Conservation (phyloP, 208 protist genomes). For the Phytomonas francai region DNA sequence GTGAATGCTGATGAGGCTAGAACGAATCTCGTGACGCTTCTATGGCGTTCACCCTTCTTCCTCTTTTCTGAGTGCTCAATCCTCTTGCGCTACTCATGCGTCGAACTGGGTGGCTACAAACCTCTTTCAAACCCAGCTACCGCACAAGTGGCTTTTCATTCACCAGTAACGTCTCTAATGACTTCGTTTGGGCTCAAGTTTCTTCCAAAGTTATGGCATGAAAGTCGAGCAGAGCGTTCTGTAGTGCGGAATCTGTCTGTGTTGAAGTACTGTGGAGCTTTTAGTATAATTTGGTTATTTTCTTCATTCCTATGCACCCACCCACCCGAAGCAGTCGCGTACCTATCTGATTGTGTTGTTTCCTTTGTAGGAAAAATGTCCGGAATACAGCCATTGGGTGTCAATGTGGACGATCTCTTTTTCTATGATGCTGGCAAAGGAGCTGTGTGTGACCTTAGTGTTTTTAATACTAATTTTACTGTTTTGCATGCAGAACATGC, state of each 20-base stretch:
- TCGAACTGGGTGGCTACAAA: neutral
- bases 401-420: neutral
- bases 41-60: constrained; percentile 10
- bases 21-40: neutral
- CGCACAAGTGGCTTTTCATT: neutral
- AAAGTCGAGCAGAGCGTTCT: neutral
- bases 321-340: neutral
- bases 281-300: constrained; percentile 3
- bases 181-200: neutral
- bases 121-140: neutral
- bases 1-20: neutral
- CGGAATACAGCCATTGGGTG: neutral
- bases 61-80: constrained; percentile 6
- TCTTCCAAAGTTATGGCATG: neutral
- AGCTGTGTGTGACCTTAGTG: neutral
- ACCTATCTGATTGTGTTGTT: neutral
- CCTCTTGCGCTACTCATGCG: neutral
- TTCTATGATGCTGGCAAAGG: neutral
- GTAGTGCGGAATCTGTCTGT: neutral
- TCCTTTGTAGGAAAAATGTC: neutral
- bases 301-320: neutral
- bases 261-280: neutral
- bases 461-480: neutral
- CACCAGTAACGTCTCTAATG: neutral
- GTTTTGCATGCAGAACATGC: neutral